Evolutionary conservation across 192 early-diverging fungal genomes (phyloP).

Genomic region (Coemansia sp.): DNA sequence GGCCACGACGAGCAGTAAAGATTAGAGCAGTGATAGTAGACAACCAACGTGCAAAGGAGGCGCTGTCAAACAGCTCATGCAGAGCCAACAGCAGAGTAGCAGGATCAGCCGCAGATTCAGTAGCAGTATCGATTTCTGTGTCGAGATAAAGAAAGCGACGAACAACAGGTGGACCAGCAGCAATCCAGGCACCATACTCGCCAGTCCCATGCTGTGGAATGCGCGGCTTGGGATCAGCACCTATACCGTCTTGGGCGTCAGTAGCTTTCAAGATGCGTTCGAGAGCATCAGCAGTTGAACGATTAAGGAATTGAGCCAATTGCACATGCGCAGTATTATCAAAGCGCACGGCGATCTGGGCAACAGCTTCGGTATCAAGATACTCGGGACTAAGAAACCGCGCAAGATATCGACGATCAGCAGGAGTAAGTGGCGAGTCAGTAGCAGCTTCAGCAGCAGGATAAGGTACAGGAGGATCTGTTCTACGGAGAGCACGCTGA

Average conservation of each 20-base stretch:
- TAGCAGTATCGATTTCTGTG: conserved; percentile 4
- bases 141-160: conserved; percentile 62
- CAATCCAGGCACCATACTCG: conserved; percentile 57
- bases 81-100: conserved; percentile 30
- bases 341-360: conserved; percentile 62
- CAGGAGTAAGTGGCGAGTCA: conserved; percentile 6
- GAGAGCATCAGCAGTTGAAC: conserved; percentile 40
- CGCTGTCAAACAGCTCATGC: conserved; percentile 14
- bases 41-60: conserved; percentile 64
- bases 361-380: conserved; percentile 51
- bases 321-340: conserved; percentile 68
- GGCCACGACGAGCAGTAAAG: conserved; percentile 46
- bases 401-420: conserved; percentile 52
- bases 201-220: conserved; percentile 64
- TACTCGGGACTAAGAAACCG: conserved; percentile 68
- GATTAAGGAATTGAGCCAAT: conserved; percentile 62
- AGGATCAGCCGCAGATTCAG: conserved; percentile 13
- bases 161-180: conserved; percentile 64
- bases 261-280: conserved; percentile 19
- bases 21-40: conserved; percentile 56
- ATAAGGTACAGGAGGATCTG: conserved; percentile 1
- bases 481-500: conserved; percentile 31
- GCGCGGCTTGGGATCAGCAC: neutral
- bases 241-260: conserved; percentile 57
- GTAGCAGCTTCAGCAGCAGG: conserved; percentile 17